Base-by-base conservation (phyloP, 108 stramenopile genomes). In the Mayamaea pseudoterrestris region DNA sequence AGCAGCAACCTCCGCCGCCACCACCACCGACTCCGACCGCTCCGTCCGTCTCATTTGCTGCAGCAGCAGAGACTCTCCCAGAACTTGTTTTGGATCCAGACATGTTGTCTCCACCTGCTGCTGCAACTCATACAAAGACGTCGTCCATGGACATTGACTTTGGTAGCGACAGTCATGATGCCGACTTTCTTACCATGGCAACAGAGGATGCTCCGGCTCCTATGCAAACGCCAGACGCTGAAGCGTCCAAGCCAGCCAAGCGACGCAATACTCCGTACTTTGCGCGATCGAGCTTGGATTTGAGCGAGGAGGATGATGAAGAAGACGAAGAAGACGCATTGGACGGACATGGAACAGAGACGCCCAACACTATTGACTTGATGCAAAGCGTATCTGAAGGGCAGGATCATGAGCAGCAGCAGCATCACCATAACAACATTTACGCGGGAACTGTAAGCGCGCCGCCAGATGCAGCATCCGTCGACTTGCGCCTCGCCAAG, bases 311-410 rank as follows among this genome's bases (percentile, higher is more conserved):
- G n/a, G n/a, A n/a, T n/a, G n/a, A n/a, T n/a, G n/a, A n/a, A n/a
- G n/a, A n/a, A n/a, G n/a, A n/a, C n/a, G n/a, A n/a, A n/a, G n/a
- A n/a, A n/a, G 26, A 47, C 47, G 3, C 47, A 27, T 2, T 47
- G 29, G 29, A 27, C 47, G 3, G 25, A 44, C 37, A 39, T 18
- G 37, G 20, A 39, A 39, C 37, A 39, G 20, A 20, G 20, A 39
- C 16, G 20, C 8, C 5, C 16, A 20, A 14, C 37, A 39, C 37
- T 20, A 14, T 18, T 18, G 37, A 18, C 37, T 8, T 18, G 16
- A 20, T 14, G 21, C 4, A 44, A 44, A 3, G n/a, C 26, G 21
- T 25, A 23, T 25, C n/a, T 25, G 21, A n/a, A 25, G 5, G 25
- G 23, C 24, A 39, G n/a, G 4, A 25, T 44, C 18, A 20, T 16